Base-by-base conservation (phyloP, 257 asterid genomes). In the Mentha longifolia region DNA sequence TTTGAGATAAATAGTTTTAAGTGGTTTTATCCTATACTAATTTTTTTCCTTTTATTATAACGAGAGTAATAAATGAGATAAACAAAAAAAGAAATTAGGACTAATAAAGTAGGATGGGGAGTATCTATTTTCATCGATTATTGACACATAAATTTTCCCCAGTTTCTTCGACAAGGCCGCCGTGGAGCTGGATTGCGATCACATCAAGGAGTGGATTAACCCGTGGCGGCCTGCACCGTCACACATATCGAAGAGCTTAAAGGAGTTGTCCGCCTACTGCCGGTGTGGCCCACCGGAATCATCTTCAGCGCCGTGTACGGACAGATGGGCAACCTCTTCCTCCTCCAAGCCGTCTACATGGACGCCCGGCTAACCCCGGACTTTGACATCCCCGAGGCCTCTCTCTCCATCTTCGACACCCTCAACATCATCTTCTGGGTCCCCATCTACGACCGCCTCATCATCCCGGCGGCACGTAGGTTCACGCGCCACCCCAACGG, bases 141-240 rank as follows among this genome's bases (percentile, higher is more conserved):
- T 2, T 22, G 25, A 22, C 25, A 22, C 25, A 22, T 2, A 22
- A 22, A 0, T 22, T 22, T 22, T 22, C 25, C 39, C 39, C 82
- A 89, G 96, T 14, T 89, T 86, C 80, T 86, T 89, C 15, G 96
- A 89, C 81, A 85, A 86, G 79, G 91, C 91, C 13, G 86, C 91
- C 9, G 88, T 86, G 28, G 83, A 79, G 75, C 25, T 39, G 25
- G 83, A 75, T 39, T 60, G 80, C 7, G 96, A 85, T 25, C 37
- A 60, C 25, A 37, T 0, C 16, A 80, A 79, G 3, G 81, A 74
- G 30, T 45, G 83, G 8, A 33, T 71, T 4, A 39, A 76, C 67
- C 79, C 78, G 0, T 89, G 96, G 96, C 79, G 83, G n/a, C 86
- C 0, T 89, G 96, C 88, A 83, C 91, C 0, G 85, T 89, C 54